Percentiles rank a stretch among this genome's conserved stretches.
phyloP scores from a whole-genome alignment of 768 basidiomycete genomes.

The Podaxis sp. region DNA sequence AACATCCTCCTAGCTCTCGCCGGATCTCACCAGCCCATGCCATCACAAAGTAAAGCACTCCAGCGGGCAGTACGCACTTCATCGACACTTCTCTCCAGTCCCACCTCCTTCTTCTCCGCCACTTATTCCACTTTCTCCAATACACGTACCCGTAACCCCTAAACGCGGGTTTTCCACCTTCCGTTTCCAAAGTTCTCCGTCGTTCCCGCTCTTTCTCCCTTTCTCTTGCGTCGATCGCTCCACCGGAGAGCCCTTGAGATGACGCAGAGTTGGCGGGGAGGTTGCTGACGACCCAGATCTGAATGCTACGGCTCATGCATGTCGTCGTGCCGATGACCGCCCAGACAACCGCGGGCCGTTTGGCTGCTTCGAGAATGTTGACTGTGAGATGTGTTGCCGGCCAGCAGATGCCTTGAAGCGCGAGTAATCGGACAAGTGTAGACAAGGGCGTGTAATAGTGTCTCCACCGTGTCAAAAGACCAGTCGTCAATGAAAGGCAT shows the following conservation, averaged over 20 bases:
- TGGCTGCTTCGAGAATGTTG: slow-evolving; percentile 62
- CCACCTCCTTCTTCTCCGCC: slow-evolving; percentile 51
- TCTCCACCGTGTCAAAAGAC: slow-evolving; percentile 86
- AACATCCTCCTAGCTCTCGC: slow-evolving; percentile 37
- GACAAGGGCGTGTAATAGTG: slow-evolving; percentile 87
- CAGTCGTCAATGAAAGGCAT: slow-evolving; percentile 84
- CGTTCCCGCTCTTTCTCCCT: slow-evolving; percentile 3
- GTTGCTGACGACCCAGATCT: slow-evolving; percentile 97
- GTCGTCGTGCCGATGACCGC: slow-evolving; percentile 89
- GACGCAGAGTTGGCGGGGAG: slow-evolving; percentile 38
- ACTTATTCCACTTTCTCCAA: slow-evolving; percentile 33
- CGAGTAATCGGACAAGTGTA: slow-evolving; percentile 88
- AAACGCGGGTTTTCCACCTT: background rate
- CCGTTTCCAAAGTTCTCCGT: slow-evolving; percentile 11
- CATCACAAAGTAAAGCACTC: slow-evolving; percentile 74
- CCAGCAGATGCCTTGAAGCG: slow-evolving; percentile 96
- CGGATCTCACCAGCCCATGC: slow-evolving; percentile 65
- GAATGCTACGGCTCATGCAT: slow-evolving; percentile 75
- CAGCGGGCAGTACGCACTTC: slow-evolving; percentile 73
- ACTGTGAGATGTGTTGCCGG: slow-evolving; percentile 88
- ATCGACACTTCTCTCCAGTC: slow-evolving; percentile 74
- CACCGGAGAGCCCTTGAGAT: background rate
- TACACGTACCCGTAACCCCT: slow-evolving; percentile 7
- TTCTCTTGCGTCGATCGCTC: background rate
- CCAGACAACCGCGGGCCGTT: slow-evolving; percentile 85